phyloP scores from a whole-genome alignment of 805 yeast genomes.

The Helenozyma baotianmanensis region DNA sequence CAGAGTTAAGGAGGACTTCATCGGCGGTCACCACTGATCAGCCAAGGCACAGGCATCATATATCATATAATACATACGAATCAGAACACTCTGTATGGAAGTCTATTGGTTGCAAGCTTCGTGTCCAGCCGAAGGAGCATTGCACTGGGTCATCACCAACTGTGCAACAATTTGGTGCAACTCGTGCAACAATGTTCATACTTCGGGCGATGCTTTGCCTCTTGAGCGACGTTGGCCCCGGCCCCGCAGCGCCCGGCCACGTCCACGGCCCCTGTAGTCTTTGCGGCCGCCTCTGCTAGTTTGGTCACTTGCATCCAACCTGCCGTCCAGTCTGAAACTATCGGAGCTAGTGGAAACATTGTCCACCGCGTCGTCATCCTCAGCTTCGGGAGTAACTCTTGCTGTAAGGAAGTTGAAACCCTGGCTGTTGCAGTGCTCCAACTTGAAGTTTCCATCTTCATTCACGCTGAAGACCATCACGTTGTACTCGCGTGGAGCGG shows the following conservation, averaged over 20 bases:
- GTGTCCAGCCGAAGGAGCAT: no score
- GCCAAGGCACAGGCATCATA: no score
- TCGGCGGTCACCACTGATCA: conserved; percentile 18
- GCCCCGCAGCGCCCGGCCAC: conserved; percentile 11
- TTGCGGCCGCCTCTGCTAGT: conserved; percentile 1
- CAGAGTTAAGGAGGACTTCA: conserved; percentile 63
- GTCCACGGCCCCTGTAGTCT: conserved; percentile 6
- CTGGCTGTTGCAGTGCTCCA: conserved; percentile 45
- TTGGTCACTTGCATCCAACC: neutral
- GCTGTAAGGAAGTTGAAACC: conserved; percentile 60
- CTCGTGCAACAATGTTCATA: no score
- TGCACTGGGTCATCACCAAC: no score
- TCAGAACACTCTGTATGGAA: no score
- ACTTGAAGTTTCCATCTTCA: conserved; percentile 43
- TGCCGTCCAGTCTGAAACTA: no score
- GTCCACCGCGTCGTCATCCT: conserved; percentile 2
- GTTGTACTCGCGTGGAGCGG: conserved; percentile 38
- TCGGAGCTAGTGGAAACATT: no score
- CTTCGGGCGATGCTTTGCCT: no score
- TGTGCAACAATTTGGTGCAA: no score
- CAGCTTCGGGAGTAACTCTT: conserved; percentile 23
- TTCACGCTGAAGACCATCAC: conserved; percentile 38
- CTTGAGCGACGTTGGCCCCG: conserved; percentile 14
- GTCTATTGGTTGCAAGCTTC: no score
- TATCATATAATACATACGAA: no score